These are phyloP conservation scores for Aspergillus pseudoglaucus DNA, from an alignment of 2,329 filamentous ascomycete genomes.

Conservation along the genomic window DNA sequence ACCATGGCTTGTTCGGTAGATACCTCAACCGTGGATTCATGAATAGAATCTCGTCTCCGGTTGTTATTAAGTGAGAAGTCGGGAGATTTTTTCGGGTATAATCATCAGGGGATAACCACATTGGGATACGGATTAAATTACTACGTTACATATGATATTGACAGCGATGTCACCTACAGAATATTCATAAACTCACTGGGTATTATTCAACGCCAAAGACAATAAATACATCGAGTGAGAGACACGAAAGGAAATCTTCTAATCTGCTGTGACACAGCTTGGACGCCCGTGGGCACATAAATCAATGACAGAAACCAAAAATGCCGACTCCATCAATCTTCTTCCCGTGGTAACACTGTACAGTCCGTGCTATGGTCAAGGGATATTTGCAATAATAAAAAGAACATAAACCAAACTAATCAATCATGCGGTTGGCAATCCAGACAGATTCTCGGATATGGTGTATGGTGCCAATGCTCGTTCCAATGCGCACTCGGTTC, in stretches of 20 bases:
- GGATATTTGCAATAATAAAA: slow-evolving; percentile 5
- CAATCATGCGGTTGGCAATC: background rate
- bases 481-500: background rate
- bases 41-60: no score
- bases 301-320: slow-evolving; percentile 7
- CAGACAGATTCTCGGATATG: no score
- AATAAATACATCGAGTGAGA: slow-evolving; percentile 8
- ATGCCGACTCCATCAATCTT: slow-evolving; percentile 6
- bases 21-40: no score
- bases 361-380: slow-evolving; percentile 2
- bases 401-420: slow-evolving; percentile 3
- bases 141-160: background rate
- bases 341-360: slow-evolving; percentile 1
- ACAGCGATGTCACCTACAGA: background rate
- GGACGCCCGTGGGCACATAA: slow-evolving; percentile 22
- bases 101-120: no score
- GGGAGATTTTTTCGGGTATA: no score
- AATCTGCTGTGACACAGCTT: slow-evolving; percentile 33
- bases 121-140: no score
- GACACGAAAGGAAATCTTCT: slow-evolving; percentile 15
- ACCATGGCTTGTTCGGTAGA: no score
- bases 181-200: slow-evolving; percentile 18
- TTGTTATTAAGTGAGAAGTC: no score
- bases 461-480: background rate
- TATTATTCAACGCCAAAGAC: slow-evolving; percentile 28